Base-by-base conservation (phyloP, 1,284 basidiomycete species). In the Crepidotus sp. region DNA sequence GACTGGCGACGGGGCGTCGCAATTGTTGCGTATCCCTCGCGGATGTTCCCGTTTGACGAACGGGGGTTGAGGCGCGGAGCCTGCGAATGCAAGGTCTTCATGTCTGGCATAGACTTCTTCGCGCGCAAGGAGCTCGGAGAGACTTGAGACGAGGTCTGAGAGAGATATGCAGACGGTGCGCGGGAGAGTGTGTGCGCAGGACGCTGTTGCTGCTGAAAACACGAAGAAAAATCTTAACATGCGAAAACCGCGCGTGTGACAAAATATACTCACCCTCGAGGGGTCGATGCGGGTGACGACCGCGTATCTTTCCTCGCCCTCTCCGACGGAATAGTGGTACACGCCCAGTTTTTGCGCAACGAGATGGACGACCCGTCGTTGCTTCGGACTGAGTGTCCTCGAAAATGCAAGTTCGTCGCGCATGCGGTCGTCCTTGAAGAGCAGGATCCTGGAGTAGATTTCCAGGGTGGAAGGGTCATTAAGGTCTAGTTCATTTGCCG, bases 361-460 rank as follows among this genome's bases (percentile, higher is more conserved):
- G 43, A 98, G 74, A 62, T 99, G 95, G 14, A 98, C 95, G 14
- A 93, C 85, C 50, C 93, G 73, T 41, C 95, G 71, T 63, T 98
- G 94, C 59, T 86, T 84, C 13, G 91, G 77, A 15, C 77, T 74
- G 14, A 98, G 74, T 14, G 83, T 83, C 50, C 89, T 73, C 25
- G 93, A 94, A 62, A 98, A 98, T 4, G 92, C 88, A 31, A 98
- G 79, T 65, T 98, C 95, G 57, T 98, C 95, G 25, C 96, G 80
- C 89, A 98, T 94, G 52, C 78, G 83, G 62, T 98, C 95, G 57
- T 97, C 94, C 68, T 96, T 97, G 81, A 99, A 99, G 32, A 98
- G 74, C 36, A 98, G 69, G 45, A 98, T 91, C 53, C 94, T 78
- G 45, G 95, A 98, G 63, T 98, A 98, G 56, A 99, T 96, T 62